phyloP scores from a whole-genome alignment of 352 stramenopile genomes.

The Pythium sukuiense region DNA sequence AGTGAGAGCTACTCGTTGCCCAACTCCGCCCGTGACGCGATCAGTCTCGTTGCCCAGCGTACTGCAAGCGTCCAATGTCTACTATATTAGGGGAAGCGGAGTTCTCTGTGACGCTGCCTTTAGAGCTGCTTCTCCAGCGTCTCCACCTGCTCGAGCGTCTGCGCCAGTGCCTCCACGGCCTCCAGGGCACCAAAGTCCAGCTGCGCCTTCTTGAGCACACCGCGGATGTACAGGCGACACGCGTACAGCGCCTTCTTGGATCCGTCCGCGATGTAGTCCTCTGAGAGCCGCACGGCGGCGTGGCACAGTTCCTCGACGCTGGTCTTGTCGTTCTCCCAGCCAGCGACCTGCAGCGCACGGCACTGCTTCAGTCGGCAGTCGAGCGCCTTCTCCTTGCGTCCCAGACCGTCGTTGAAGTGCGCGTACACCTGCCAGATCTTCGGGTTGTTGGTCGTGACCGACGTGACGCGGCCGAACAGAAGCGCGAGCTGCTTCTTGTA shows the following conservation, averaged over 20 bases:
- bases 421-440: conserved; percentile 86
- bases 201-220: conserved; percentile 77
- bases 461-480: conserved; percentile 77
- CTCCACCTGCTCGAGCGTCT: conserved; percentile 57
- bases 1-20: background rate
- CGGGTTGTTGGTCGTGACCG: conserved; percentile 72
- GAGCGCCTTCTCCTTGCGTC: conserved; percentile 63
- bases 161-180: conserved; percentile 43
- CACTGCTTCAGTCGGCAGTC: conserved; percentile 82
- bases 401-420: conserved; percentile 74
- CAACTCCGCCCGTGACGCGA: no score
- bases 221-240: conserved; percentile 72
- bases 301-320: conserved; percentile 61
- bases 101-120: background rate
- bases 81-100: conserved; percentile 19
- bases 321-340: conserved; percentile 65
- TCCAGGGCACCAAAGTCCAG: conserved; percentile 61
- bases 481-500: conserved; percentile 77
- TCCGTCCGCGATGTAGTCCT: conserved; percentile 67
- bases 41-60: no score
- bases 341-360: conserved; percentile 62
- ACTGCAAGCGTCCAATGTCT: background rate
- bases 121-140: conserved; percentile 47
- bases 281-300: conserved; percentile 49
- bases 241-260: conserved; percentile 82